Evolutionary conservation across 352 stramenopile species (phyloP), one percentile per base, ranked within the genome.

Genomic region (Globisporangium canariense): DNA sequence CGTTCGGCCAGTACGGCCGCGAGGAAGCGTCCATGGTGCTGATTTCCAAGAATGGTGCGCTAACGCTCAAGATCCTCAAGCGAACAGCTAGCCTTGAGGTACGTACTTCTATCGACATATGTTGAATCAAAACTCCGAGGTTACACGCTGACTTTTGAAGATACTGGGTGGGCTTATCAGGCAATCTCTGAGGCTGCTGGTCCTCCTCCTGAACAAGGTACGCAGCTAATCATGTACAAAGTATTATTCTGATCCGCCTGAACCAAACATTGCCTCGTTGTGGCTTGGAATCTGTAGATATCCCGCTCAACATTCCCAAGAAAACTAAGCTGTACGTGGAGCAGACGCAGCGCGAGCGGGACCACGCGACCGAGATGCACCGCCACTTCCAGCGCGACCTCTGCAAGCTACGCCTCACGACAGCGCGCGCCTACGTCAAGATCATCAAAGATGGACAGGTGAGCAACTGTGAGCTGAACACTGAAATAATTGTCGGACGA

Each of bases 261-360:
- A 45, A 58, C 51, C 9, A 30, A 14, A 52, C 7, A 40, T 25
- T 22, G 25, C 25, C 25, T 28, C 52, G 11, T 13, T 47, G 41
- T 55, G 16, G 16, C 14, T 63, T 16, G 25, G 25, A 28, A 50
- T 9, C 36, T 41, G 36, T 41, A 85, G 91, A 98, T 50, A 96
- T 97, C 25, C 90, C 90, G 4, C 78, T 98, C 20, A 92, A 96
- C 45, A 92, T 98, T 32, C 91, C 91, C 0, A 97, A 97, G 75
- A 98, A 97, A 58, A 98, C 92, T n/a, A 96, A 96, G 40, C 66
- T 98, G 53, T 98, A 97, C 67, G 90, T 98, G 28, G 92, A 98
- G 64, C 90, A 97, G 66, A 97, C 91, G 16, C 88, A 97, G 64
- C 84, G 92, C 8, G 91, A 97, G 65, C 81, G 90, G 30, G 86